Evolutionary conservation across 2,329 filamentous ascomycete species (phyloP).

Genomic region (Aspergillus sp.): DNA sequence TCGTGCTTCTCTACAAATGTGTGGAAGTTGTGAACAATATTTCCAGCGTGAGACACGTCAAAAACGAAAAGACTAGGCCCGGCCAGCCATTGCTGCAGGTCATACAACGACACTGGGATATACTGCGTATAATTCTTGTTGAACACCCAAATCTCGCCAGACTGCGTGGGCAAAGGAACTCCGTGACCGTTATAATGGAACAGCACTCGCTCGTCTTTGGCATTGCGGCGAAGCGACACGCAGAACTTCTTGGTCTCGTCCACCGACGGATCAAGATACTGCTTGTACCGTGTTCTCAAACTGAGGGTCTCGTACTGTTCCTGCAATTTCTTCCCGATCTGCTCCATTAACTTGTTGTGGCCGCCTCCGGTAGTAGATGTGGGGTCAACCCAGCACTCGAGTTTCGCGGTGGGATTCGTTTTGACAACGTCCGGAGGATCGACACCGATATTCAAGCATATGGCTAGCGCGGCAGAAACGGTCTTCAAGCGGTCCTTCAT

Average conservation of each 20-base stretch:
- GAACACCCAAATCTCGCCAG: slow-evolving; percentile 98
- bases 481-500: slow-evolving; percentile 97
- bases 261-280: slow-evolving; percentile 93
- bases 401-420: slow-evolving; percentile 87
- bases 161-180: slow-evolving; percentile 91
- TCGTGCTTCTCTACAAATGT: slow-evolving; percentile 95
- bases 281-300: slow-evolving; percentile 94
- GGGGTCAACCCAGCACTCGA: slow-evolving; percentile 97
- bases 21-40: slow-evolving; percentile 94
- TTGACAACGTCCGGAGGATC: slow-evolving; percentile 97
- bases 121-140: slow-evolving; percentile 99
- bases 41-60: slow-evolving; percentile 95
- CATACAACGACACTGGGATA: slow-evolving; percentile 93
- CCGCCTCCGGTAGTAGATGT: slow-evolving; percentile 75
- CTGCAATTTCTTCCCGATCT: slow-evolving; percentile 95
- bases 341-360: slow-evolving; percentile 80
- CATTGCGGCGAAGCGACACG: slow-evolving; percentile 83
- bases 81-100: slow-evolving; percentile 93
- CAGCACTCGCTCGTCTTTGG: slow-evolving; percentile 94
- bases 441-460: slow-evolving; percentile 96
- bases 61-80: slow-evolving; percentile 96
- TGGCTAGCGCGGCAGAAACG: slow-evolving; percentile 88
- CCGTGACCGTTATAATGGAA: slow-evolving; percentile 99
- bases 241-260: slow-evolving; percentile 98
- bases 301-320: slow-evolving; percentile 95